Conservation (phyloP, 352 stramenopile species). For the Pythium coloratum region DNA sequence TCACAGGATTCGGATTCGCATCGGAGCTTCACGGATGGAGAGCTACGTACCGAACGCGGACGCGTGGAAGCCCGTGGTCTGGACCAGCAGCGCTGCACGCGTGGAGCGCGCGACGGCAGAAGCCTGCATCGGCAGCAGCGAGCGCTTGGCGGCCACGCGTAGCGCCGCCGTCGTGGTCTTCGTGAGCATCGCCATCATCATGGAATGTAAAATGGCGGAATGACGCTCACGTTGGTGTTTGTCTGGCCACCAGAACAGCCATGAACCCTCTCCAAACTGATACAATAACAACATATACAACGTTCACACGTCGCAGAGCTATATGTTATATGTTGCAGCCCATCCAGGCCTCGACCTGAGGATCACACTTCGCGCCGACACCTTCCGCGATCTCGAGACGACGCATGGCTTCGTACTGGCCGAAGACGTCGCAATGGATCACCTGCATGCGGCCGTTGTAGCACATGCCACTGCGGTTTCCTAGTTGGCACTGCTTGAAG, state of each 20-base stretch:
- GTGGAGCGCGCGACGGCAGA: conserved; percentile 19
- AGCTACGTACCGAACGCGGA: conserved; percentile 34
- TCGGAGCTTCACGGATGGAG: background rate
- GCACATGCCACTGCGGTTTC: conserved; percentile 20
- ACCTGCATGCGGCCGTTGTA: conserved; percentile 25
- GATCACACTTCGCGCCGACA: conserved; percentile 22
- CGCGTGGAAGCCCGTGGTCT: conserved; percentile 41
- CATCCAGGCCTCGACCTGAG: conserved; percentile 23
- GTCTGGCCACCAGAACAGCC: conserved; percentile 10
- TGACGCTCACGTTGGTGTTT: background rate
- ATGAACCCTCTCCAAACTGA: conserved; percentile 8
- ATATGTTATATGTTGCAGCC: conserved; percentile 11
- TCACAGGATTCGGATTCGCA: background rate
- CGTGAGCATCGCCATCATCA: conserved; percentile 33
- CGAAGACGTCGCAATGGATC: conserved; percentile 14
- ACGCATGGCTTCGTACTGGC: conserved; percentile 20
- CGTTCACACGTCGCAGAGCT: conserved; percentile 18
- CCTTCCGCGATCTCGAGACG: conserved; percentile 16
- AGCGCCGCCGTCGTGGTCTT: conserved; percentile 27
- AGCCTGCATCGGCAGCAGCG: background rate
- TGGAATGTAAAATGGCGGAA: background rate
- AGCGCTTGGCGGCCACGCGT: conserved; percentile 5
- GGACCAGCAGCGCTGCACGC: conserved; percentile 5
- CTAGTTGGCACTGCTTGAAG: conserved; percentile 20
- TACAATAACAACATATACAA: background rate